Base-by-base conservation (phyloP, 1,284 basidiomycete genomes). In the Moesziomyces sp. region DNA sequence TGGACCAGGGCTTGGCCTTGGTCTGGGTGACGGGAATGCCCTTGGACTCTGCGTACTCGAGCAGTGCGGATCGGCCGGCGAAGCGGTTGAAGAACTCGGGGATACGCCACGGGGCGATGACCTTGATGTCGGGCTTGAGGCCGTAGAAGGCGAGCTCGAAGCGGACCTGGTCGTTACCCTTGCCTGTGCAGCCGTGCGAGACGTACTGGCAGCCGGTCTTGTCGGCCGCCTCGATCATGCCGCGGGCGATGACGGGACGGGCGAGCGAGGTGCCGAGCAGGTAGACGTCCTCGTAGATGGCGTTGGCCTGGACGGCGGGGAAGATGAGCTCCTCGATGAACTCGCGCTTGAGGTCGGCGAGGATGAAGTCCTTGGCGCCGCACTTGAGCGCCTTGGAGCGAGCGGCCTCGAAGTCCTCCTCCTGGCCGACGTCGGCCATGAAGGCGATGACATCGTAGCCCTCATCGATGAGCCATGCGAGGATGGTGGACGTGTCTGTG, bases 121-220 rank as follows among this genome's bases (percentile, higher is more conserved):
- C 95, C 87, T 98, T 97, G 89, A 99, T 98, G 83, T 94, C 92
- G 53, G 96, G 95, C 86, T 97, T 95, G 81, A 99, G 89, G 59
- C 94, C 96, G 86, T 99, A 99, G 88, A 99, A 99, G 10, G 97
- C 95, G 62, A 99, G 91, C 85, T 99, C 97, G 86, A 99, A 99
- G 69, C 97, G 93, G 78, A 99, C 96, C 87, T 99, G 97, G 86
- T 99, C 96, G 86, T 99, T 99, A 60, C 96, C 96, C 88, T 99
- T 99, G 63, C 96, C 96, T 49, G 96, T 99, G 89, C 96, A 99
- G 43, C 96, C 96, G 86, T 99, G 97, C 42, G 95, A 92, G 75
- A 99, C 96, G 84, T 89, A 99, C 86, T 54, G 65, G 56, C 75
- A 77, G 46, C 78, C 70, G 86, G 97, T 93, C 80, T 87, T 88